Conservation (phyloP, 495 filamentous ascomycete species). For the Penicillium ucsense region DNA sequence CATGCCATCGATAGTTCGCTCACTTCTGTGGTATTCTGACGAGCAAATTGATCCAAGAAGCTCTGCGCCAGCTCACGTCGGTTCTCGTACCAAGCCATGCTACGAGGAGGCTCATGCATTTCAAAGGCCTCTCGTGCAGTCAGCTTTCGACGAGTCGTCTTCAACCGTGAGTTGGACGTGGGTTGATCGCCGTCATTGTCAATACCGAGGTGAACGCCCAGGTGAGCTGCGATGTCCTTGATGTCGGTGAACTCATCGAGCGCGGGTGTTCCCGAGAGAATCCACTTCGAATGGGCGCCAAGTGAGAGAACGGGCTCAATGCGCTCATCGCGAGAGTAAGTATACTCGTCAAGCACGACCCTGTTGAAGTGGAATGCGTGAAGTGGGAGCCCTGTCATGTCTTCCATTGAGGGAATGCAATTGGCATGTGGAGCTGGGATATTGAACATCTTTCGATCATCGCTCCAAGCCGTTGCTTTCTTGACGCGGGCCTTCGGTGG, state of each 20-base stretch:
- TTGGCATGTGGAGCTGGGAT: conserved; percentile 3
- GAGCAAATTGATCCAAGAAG: conserved; percentile 45
- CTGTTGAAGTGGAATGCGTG: conserved; percentile 55
- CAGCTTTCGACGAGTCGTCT: conserved; percentile 11
- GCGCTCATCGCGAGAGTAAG: conserved; percentile 38
- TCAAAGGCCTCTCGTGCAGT: conserved; percentile 40
- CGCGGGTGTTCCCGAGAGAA: conserved; percentile 58
- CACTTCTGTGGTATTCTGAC: conserved; percentile 41
- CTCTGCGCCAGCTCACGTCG: conserved; percentile 40
- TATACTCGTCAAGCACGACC: conserved; percentile 61
- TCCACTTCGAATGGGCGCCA: conserved; percentile 48
- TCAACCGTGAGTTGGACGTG: conserved; percentile 24
- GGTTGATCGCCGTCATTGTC: conserved; percentile 34
- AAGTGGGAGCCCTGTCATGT: conserved; percentile 29
- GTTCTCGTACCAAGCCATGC: conserved; percentile 41
- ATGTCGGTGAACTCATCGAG: conserved; percentile 49
- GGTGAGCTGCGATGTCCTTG: conserved; percentile 43
- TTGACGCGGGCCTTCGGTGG: background rate
- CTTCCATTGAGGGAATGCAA: conserved; percentile 3
- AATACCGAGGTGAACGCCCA: conserved; percentile 47
- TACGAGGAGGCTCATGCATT: conserved; percentile 30
- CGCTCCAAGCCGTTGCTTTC: background rate
- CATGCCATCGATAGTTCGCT: conserved; percentile 29
- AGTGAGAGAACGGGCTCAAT: conserved; percentile 23
- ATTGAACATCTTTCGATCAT: conserved; percentile 20